Base-by-base conservation (phyloP, 441 rosid genomes). In the Kokia cookei region DNA sequence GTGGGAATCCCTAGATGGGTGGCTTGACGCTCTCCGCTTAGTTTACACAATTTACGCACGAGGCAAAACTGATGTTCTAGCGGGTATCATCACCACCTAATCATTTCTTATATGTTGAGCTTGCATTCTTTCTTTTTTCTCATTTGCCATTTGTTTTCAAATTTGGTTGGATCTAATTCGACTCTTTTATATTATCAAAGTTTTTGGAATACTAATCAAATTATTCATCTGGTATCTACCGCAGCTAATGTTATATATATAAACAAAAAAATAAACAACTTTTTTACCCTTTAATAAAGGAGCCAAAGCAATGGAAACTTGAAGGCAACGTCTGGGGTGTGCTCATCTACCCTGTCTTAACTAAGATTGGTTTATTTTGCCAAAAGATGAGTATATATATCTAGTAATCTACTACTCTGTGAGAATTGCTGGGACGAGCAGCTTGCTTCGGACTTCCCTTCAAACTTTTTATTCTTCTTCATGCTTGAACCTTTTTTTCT, bases 1-100 rank as follows among this genome's bases (percentile, higher is more conserved):
- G 2, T 91, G 98, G 99, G 99, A 93, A 82, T 84, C 90, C 42
- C 85, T 93, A 43, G 98, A 92, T 77, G 98, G 98, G 79, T 96
- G 99, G 98, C 89, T 93, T 0, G 99, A 96, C 74, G 98, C 98
- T 7, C 86, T 92, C 68, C 97, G 97, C 69, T 76, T 93, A 76
- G 93, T 93, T 45, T 92, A 91, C 84, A 93, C 97, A 60, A 91
- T 93, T 51, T 89, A 89, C 73, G 97, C 97, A 37, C 85, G 94
- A 67, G 97, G 98, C 47, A 96, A 92, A 84, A 88, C 88, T 57
- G 97, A 92, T 76, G 92, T 92, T 74, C 84, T 96, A 59, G 97
- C 97, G 22, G 94, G 96, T 77, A 89, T 96, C 14, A 84, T 92
- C 72, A 88, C 98, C 37, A 88, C 85, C 79, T 93, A 83, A 91